phyloP scores from a whole-genome alignment of 768 basidiomycete genomes.

The Kwoniella botswanensis region DNA sequence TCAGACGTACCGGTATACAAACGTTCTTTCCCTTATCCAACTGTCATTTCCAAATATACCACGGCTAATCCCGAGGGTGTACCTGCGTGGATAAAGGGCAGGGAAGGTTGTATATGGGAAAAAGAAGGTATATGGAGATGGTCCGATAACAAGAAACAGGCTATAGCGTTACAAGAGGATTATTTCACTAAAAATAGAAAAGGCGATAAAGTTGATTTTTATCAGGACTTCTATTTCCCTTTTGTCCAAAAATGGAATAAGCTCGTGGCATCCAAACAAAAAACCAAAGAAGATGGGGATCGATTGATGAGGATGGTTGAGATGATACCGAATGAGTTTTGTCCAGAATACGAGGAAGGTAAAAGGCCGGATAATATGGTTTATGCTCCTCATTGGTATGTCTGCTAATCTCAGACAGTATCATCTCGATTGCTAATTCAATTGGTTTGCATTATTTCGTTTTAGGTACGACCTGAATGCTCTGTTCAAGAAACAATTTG shows the following conservation, averaged over 20 bases:
- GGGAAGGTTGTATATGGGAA: conserved; percentile 79
- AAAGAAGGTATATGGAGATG: conserved; percentile 94
- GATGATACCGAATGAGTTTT: conserved; percentile 94
- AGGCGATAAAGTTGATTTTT: conserved; percentile 62
- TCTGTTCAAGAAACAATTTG: conserved; percentile 81
- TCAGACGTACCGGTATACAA: conserved; percentile 72
- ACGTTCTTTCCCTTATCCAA: conserved; percentile 87
- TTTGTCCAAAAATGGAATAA: conserved; percentile 54
- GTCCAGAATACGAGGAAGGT: conserved; percentile 73
- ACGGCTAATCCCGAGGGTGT: conserved; percentile 67
- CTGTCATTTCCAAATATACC: conserved; percentile 66
- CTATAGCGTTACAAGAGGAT: conserved; percentile 77
- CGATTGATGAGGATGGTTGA: conserved; percentile 61
- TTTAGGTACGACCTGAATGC: conserved; percentile 88
- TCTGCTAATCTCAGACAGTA: background rate
- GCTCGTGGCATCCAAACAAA: conserved; percentile 23
- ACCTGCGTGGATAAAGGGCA: conserved; percentile 70
- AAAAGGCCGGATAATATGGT: conserved; percentile 69
- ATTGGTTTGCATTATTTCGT: too few relatives aligned
- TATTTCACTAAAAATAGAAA: conserved; percentile 77
- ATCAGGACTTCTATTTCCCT: conserved; percentile 56
- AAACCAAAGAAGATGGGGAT: conserved; percentile 16
- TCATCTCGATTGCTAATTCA: background rate
- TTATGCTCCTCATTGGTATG: conserved; percentile 75
- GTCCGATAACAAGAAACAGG: conserved; percentile 69